These are phyloP conservation scores for Gaeumannomyces sp. DNA, from an alignment of 2,329 filamentous ascomycete species.

Conservation along the genomic window DNA sequence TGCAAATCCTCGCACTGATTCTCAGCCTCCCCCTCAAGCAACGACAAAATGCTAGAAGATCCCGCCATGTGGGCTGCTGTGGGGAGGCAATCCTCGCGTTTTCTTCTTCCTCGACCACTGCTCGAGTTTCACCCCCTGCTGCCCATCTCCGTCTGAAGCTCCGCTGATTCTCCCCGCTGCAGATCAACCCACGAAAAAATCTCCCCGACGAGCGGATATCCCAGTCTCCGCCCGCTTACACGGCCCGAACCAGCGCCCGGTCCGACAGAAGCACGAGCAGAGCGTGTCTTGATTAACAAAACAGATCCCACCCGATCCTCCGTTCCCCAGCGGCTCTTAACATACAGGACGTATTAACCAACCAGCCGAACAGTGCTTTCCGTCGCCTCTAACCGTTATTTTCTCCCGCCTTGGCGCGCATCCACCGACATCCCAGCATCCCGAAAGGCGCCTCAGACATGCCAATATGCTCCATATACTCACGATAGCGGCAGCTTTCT, in stretches of 20 bases:
- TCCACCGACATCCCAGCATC: background rate
- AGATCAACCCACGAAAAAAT: background rate
- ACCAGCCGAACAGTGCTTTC: too few species aligned
- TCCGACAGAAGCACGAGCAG: background rate
- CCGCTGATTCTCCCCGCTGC: background rate
- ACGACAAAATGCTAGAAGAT: background rate
- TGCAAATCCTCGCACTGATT: background rate
- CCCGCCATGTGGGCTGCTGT: background rate
- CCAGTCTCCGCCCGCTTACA: background rate
- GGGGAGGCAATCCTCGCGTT: background rate
- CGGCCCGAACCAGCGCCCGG: background rate
- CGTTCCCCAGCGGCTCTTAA: background rate
- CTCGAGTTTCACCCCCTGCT: background rate
- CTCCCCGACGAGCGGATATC: background rate
- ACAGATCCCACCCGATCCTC: background rate
- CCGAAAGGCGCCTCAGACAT: background rate
- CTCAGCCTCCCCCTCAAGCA: background rate
- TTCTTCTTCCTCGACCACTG: background rate
- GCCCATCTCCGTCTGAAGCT: background rate
- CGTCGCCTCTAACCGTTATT: too few species aligned
- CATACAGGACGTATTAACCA: background rate
- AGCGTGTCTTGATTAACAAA: background rate
- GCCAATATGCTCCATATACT: background rate
- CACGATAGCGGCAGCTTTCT: background rate
- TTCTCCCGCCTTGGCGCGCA: too few species aligned